These are phyloP conservation scores for Ceratobasidium sp. DNA, from an alignment of 1,284 basidiomycete species.

Conservation along the genomic window DNA sequence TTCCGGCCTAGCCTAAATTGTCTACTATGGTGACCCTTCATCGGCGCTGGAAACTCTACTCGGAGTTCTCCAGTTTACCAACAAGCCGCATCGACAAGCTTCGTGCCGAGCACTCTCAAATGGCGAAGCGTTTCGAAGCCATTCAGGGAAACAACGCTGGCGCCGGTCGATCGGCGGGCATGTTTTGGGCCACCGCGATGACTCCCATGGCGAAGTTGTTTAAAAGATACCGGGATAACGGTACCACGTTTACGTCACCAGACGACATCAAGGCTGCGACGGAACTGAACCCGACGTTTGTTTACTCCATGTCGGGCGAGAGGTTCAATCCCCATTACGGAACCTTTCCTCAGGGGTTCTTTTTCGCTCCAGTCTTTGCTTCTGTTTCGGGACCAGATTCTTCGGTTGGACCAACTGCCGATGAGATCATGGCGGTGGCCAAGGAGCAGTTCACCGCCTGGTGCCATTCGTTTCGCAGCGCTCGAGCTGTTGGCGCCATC, in stretches of 20 bases:
- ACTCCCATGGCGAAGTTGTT: slow-evolving; percentile 46
- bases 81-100: neutral
- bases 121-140: slow-evolving; percentile 8
- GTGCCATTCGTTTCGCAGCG: slow-evolving; percentile 50
- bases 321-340: slow-evolving; percentile 57
- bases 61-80: slow-evolving; percentile 44
- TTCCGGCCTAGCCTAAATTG: too few relatives aligned
- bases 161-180: slow-evolving; percentile 54
- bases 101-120: slow-evolving; percentile 40
- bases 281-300: slow-evolving; percentile 59
- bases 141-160: neutral
- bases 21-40: slow-evolving; percentile 54
- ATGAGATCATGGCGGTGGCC: slow-evolving; percentile 48
- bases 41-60: slow-evolving; percentile 56
- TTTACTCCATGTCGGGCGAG: slow-evolving; percentile 53
- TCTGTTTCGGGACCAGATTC: slow-evolving; percentile 40
- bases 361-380: slow-evolving; percentile 54
- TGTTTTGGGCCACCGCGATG: slow-evolving; percentile 47
- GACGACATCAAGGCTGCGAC: slow-evolving; percentile 47
- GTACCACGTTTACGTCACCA: slow-evolving; percentile 51
- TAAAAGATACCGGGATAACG: slow-evolving; percentile 55
- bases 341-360: slow-evolving; percentile 59
- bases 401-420: neutral
- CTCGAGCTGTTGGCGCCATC: slow-evolving; percentile 6
- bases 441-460: slow-evolving; percentile 52